These are phyloP conservation scores for Kluyveromyces sp. DNA, from an alignment of 1,139 yeast species.

Conservation along the genomic window DNA sequence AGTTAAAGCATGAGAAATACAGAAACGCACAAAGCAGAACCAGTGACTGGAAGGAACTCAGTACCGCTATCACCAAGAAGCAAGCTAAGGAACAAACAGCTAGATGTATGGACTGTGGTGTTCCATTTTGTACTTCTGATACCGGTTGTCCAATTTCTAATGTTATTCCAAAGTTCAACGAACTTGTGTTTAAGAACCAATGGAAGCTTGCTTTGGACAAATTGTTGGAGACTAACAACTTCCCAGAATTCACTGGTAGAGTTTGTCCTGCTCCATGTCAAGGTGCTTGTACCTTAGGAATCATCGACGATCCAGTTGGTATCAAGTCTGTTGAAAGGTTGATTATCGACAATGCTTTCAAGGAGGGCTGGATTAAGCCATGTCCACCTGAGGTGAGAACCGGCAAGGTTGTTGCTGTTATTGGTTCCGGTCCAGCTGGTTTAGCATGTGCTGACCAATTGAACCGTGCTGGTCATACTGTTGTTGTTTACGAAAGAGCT, in stretches of 20 bases:
- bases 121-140: constrained; percentile 96
- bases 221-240: constrained; percentile 90
- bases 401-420: constrained; percentile 74
- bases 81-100: constrained; percentile 90
- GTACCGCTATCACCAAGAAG: constrained; percentile 71
- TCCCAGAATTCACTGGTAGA: constrained; percentile 97
- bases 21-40: constrained; percentile 71
- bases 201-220: constrained; percentile 94
- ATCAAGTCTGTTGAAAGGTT: constrained; percentile 95
- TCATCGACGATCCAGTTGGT: constrained; percentile 92
- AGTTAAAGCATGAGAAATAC: constrained; percentile 81
- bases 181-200: constrained; percentile 86
- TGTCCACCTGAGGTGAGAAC: constrained; percentile 72
- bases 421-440: constrained; percentile 98
- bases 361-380: constrained; percentile 94
- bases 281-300: constrained; percentile 95
- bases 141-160: constrained; percentile 98
- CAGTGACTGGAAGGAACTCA: constrained; percentile 88
- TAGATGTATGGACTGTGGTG: constrained; percentile 99
- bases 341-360: constrained; percentile 92
- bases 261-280: constrained; percentile 99
- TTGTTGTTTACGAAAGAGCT: constrained; percentile 86
- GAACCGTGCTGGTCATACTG: constrained; percentile 90
- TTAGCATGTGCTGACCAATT: constrained; percentile 94
- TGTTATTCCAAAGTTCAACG: constrained; percentile 97